Evolutionary conservation across 1,139 yeast species (phyloP), one percentile per base, ranked within the genome.

Genomic region (Tardiomyces depauwii): DNA sequence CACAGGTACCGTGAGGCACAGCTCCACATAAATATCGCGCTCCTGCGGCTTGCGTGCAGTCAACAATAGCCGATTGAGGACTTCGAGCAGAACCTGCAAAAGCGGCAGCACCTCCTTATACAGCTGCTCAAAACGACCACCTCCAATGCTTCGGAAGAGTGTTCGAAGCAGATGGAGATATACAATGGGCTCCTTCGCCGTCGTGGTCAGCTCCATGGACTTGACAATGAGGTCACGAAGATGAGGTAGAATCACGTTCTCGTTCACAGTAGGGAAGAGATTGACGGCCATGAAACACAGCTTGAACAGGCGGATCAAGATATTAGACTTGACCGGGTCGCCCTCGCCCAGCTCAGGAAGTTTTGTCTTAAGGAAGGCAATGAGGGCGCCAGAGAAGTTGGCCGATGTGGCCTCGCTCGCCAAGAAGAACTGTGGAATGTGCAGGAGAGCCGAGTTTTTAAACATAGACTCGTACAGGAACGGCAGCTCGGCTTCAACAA

Each of bases 221-320:
- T 83, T 82, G 52, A 91, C 69, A 41, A 93, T 88, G 57, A 93
- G 70, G 52, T 82, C 79, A 57, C 86, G 84, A 56, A 91, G 72
- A 58, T 91, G 95, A 0, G 96, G 96, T 43, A 87, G 70, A 13
- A 93, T 74, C 4, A 91, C 95, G 42, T 78, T 72, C 64, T 93
- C 98, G 60, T 91, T 93, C 3, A 83, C 77, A 3, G 82, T 71
- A 0, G 98, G 97, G 61, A 87, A 91, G 47, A 91, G 68, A 56
- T 86, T 91, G 2, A 93, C 96, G 2, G 96, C 89, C 95, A 91
- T 87, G 62, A 91, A 89, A 55, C 95, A 87, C 42, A 91, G 70
- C 64, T 89, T 91, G 75, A 88, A 91, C 41, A 93, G 68, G 46
- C 96, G 72, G 18, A 88, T 84, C 54, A 91, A 68, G 47, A 91